These are phyloP conservation scores for Ogataea nakhonphanomensis DNA, from an alignment of 805 yeast genomes.

Conservation along the genomic window DNA sequence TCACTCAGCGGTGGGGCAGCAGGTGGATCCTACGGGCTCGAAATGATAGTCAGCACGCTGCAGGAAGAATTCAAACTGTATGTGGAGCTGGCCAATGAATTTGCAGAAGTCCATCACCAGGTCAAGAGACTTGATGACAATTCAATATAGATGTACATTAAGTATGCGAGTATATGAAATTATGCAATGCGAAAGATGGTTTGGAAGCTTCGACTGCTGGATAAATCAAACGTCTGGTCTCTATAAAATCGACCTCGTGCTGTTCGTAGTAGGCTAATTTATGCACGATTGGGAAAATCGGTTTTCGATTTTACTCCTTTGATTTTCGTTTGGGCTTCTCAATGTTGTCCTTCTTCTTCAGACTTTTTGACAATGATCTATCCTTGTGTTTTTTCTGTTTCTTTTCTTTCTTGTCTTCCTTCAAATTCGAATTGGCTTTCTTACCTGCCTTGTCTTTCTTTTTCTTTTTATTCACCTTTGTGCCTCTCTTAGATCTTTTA, in stretches of 20 bases:
- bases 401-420: slow-evolving; percentile 10
- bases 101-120: slow-evolving; percentile 66
- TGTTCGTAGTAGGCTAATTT: too few relatives aligned
- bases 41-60: slow-evolving; percentile 55
- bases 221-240: too few relatives aligned
- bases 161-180: slow-evolving; percentile 5
- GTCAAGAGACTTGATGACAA: slow-evolving; percentile 33
- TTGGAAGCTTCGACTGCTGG: background rate
- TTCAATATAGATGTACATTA: slow-evolving; percentile 12
- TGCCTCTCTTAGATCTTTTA: slow-evolving; percentile 25
- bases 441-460: slow-evolving; percentile 24
- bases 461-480: slow-evolving; percentile 25
- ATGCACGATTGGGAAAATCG: background rate
- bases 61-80: slow-evolving; percentile 66
- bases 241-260: too few relatives aligned
- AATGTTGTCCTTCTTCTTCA: slow-evolving; percentile 16
- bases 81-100: slow-evolving; percentile 70
- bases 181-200: slow-evolving; percentile 13
- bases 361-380: slow-evolving; percentile 6
- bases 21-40: slow-evolving; percentile 39
- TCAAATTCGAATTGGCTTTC: slow-evolving; percentile 23
- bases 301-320: slow-evolving; percentile 18
- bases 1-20: slow-evolving; percentile 26
- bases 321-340: slow-evolving; percentile 4
- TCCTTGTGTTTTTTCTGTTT: slow-evolving; percentile 24